phyloP scores from a whole-genome alignment of 2,329 filamentous ascomycete species.

The Teratosphaeria nubilosa region DNA sequence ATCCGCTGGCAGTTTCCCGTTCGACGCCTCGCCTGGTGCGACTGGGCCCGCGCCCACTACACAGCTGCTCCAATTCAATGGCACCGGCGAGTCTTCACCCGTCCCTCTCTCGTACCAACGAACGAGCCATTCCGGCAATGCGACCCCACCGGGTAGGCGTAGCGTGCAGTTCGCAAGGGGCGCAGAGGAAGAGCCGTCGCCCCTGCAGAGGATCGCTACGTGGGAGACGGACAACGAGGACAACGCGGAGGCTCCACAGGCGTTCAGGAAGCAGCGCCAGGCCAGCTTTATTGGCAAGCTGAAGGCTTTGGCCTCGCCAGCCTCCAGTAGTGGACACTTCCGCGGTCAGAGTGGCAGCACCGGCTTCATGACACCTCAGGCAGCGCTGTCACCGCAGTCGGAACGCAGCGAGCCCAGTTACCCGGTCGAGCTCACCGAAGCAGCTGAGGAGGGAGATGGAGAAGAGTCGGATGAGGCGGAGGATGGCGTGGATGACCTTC shows the following conservation, averaged over 20 bases:
- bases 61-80: neutral
- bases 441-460: constrained; percentile 69
- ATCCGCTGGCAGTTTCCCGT: constrained; percentile 7
- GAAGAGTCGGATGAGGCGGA: constrained; percentile 39
- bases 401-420: constrained; percentile 24
- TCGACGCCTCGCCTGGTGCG: constrained; percentile 4
- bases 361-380: constrained; percentile 12
- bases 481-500: constrained; percentile 40
- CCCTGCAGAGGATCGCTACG: constrained; percentile 15
- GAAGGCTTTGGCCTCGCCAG: constrained; percentile 18
- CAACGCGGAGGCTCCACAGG: constrained; percentile 1
- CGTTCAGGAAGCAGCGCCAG: constrained; percentile 13
- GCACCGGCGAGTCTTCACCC: neutral
- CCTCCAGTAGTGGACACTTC: constrained; percentile 5
- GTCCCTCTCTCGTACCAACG: neutral
- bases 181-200: constrained; percentile 10
- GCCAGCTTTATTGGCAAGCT: constrained; percentile 22
- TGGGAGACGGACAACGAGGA: constrained; percentile 18
- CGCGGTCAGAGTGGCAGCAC: constrained; percentile 11
- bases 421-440: constrained; percentile 54
- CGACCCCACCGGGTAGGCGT: constrained; percentile 15
- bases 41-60: constrained; percentile 5
- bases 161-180: constrained; percentile 23
- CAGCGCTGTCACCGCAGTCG: constrained; percentile 21
- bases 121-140: constrained; percentile 5